Evolutionary conservation across 2,329 filamentous ascomycete species (phyloP), one percentile per base, ranked within the genome.

Genomic region (Nemania diffusa): DNA sequence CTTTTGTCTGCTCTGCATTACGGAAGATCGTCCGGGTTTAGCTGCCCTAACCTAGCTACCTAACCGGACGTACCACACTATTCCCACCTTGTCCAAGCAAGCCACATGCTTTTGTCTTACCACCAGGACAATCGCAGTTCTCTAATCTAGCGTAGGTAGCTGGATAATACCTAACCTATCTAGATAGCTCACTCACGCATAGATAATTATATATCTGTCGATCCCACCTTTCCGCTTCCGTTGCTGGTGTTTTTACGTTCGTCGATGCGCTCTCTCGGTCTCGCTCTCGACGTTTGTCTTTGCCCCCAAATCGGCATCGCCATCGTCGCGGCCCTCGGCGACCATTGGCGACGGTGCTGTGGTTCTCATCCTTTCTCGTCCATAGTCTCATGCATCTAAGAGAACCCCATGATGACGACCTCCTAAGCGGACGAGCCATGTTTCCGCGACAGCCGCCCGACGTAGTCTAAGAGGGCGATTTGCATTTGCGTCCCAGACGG

Each of bases 361-460:
- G 48, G 60, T 37, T 57, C 65, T 64, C 57, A 57, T 57, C 65
- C 65, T 42, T 53, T 65, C 62, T 65, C 9, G 57, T 65, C 52
- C 51, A 34, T 65, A 62, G 62, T 53, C 42, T 44, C 52, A 59
- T 69, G 58, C 63, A 57, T 52, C 63, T 42, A 26, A 55, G 40
- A 37, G 37, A 34, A 53, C 37, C 6, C 64, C 60, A 55, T 51
- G 62, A 44, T 58, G 46, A 65, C 55, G 15, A 24, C 17, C n/a
- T 64, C 26, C 27, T 48, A 64, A 50, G 42, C 57, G 59, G 62
- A 61, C 57, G 60, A 57, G 51, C 40, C 40, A 52, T n/a, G 24
- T n/a, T 52, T 60, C 69, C 69, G 69, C 63, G 53, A 22, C 60
- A 65, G 57, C 69, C 69, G 69, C 69, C 53, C 63, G 60, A 17